Conservation (phyloP, 352 stramenopile genomes). For the Globisporangium paroecandrum region DNA sequence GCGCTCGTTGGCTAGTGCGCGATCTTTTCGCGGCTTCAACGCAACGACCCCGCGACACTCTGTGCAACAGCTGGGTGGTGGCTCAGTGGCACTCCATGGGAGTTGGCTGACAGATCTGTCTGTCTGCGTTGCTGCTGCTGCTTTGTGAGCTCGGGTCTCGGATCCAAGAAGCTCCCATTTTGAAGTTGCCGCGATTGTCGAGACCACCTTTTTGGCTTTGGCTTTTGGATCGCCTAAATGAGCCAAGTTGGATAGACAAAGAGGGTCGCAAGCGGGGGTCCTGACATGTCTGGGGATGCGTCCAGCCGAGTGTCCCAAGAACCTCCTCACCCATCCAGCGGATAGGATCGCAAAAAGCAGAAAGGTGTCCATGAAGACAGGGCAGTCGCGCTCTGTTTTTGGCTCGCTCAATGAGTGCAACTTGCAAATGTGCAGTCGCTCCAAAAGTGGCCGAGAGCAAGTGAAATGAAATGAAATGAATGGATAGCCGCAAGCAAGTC, state of each 20-base stretch:
- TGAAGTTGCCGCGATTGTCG: neutral
- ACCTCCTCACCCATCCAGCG: neutral
- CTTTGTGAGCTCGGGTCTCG: neutral
- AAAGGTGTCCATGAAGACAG: conserved; percentile 10
- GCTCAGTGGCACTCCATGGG: neutral
- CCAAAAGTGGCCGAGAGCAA: neutral
- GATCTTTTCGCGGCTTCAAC: conserved; percentile 2
- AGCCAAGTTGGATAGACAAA: neutral
- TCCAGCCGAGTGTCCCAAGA: conserved; percentile 1
- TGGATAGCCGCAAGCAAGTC: conserved; percentile 3
- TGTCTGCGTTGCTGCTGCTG: neutral
- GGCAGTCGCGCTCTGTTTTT: neutral
- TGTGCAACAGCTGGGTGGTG: neutral
- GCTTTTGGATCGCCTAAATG: neutral
- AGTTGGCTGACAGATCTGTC: neutral
- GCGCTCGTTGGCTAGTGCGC: neutral
- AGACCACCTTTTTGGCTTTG: neutral
- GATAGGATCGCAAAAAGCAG: neutral
- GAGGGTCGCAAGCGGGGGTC: neutral
- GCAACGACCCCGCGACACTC: neutral
- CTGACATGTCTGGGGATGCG: neutral
- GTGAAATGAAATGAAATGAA: neutral
- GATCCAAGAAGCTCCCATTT: neutral
- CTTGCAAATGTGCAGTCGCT: neutral
- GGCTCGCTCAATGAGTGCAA: neutral